phyloP scores from a whole-genome alignment of 1,139 yeast species.

The Suhomyces wounanorum region DNA sequence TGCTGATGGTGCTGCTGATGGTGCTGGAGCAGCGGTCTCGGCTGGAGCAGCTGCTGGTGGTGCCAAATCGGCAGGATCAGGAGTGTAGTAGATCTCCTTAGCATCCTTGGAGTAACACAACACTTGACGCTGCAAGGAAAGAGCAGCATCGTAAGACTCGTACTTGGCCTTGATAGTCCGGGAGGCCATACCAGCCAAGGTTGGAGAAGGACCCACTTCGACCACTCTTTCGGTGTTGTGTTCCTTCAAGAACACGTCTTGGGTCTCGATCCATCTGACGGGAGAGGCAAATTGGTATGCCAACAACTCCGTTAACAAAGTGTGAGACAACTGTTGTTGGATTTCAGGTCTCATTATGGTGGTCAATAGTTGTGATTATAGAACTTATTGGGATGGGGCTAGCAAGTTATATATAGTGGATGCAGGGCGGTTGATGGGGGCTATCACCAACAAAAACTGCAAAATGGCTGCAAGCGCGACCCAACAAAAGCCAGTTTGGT shows the following conservation, averaged over 20 bases:
- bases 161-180: conserved; percentile 95
- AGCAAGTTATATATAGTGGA: background rate
- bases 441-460: conserved; percentile 7
- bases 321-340: conserved; percentile 96
- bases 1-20: conserved; percentile 30
- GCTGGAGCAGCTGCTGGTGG: conserved; percentile 32
- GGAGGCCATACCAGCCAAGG: conserved; percentile 97
- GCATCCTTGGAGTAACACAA: conserved; percentile 94
- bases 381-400: background rate
- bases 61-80: conserved; percentile 70
- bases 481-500: conserved; percentile 1
- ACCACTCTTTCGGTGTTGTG: conserved; percentile 96
- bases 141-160: conserved; percentile 96
- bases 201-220: conserved; percentile 98
- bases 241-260: conserved; percentile 92
- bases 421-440: conserved; percentile 6
- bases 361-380: background rate
- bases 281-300: conserved; percentile 99
- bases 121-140: conserved; percentile 94
- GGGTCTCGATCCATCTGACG: conserved; percentile 99
- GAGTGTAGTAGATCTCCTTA: conserved; percentile 93
- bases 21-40: conserved; percentile 33
- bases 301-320: conserved; percentile 87
- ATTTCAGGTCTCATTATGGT: conserved; percentile 87
- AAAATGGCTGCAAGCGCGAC: conserved; percentile 9